These are phyloP conservation scores for Eucalyptus marginata DNA, from an alignment of 345 rosid species.

Conservation along the genomic window DNA sequence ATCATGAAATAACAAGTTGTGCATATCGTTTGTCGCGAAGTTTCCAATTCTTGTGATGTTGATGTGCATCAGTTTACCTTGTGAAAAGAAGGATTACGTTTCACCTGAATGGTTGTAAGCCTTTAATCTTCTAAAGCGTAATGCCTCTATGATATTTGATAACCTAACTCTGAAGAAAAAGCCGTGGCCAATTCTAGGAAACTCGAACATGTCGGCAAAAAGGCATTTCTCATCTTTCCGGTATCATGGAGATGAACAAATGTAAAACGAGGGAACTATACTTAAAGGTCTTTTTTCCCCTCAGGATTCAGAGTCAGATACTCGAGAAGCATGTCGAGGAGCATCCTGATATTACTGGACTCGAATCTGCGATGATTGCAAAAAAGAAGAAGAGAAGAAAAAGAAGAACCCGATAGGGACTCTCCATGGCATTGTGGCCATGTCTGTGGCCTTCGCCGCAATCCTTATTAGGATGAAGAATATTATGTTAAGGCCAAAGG, in stretches of 20 bases:
- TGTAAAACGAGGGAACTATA: neutral
- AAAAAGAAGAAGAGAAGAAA: neutral
- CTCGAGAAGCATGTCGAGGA: neutral
- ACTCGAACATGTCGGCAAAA: neutral
- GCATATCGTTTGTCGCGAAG: neutral
- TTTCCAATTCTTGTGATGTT: neutral
- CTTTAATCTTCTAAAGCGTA: neutral
- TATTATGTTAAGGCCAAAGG: neutral
- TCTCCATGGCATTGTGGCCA: neutral
- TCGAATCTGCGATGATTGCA: neutral
- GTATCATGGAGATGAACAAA: neutral
- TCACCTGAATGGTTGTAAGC: neutral
- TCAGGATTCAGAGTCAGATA: neutral
- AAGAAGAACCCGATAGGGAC: neutral
- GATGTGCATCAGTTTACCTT: neutral
- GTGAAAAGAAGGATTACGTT: neutral
- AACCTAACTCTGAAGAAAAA: neutral
- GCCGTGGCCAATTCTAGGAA: neutral
- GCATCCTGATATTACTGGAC: neutral
- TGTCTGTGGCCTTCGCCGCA: neutral
- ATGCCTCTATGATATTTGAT: neutral
- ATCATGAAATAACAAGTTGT: neutral
- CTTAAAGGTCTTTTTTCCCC: neutral
- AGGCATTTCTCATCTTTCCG: neutral
- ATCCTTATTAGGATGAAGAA: neutral